Conservation (phyloP, 768 basidiomycete genomes). For the Lepiota venenata region DNA sequence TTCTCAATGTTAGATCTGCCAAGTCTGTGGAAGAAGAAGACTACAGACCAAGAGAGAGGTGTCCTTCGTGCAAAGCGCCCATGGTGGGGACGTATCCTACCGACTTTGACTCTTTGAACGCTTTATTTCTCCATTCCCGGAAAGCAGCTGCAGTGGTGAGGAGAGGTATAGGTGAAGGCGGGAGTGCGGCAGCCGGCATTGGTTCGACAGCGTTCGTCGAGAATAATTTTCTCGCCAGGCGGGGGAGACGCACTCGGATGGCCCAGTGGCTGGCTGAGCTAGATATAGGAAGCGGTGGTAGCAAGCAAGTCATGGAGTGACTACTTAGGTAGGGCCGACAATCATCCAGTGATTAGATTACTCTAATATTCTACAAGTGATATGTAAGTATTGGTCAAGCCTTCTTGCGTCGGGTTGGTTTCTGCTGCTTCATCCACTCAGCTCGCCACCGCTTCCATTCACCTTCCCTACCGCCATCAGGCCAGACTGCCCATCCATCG, state of each 20-base stretch:
- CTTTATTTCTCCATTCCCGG: conserved; percentile 71
- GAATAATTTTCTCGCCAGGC: background rate
- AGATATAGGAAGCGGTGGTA: background rate
- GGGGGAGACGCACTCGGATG: background rate
- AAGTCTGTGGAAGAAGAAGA: background rate
- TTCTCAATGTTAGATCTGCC: conserved; percentile 26
- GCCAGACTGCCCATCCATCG: conserved; percentile 82
- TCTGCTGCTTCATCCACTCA: conserved; percentile 46
- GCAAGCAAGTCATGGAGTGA: background rate
- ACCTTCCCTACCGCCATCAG: conserved; percentile 69
- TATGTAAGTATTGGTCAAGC: conserved; percentile 12
- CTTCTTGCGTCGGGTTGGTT: conserved; percentile 18
- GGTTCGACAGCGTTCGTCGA: conserved; percentile 10
- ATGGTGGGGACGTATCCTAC: conserved; percentile 98
- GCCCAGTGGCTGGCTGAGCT: background rate
- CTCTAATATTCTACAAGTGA: background rate
- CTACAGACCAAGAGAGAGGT: conserved; percentile 79
- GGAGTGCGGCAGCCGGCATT: conserved; percentile 21
- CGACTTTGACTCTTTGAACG: conserved; percentile 51
- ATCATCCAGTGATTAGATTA: background rate
- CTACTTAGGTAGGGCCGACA: background rate
- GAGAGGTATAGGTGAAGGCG: conserved; percentile 38
- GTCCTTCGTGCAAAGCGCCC: conserved; percentile 95
- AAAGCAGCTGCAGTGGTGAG: conserved; percentile 60
- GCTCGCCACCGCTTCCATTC: conserved; percentile 70